Percentiles rank a stretch among this genome's conserved stretches.
phyloP scores from a whole-genome alignment of 108 stramenopile species.

The Cyclotella atomus region DNA sequence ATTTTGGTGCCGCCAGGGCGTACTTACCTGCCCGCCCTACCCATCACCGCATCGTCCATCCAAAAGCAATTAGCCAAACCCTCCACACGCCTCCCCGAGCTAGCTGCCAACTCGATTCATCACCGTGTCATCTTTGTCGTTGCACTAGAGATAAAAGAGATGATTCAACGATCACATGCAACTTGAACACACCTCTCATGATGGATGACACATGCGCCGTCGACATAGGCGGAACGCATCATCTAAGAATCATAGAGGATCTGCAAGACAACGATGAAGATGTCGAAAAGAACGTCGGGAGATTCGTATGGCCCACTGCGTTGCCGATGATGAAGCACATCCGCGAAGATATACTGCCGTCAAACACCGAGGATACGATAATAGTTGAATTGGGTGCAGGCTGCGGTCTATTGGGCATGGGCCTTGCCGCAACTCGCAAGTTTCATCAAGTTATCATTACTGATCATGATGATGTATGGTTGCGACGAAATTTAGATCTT shows the following conservation, averaged over 20 bases:
- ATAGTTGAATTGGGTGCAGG: constrained; percentile 2
- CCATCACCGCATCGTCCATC: no score
- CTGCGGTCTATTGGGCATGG: not conserved
- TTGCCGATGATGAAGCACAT: not conserved
- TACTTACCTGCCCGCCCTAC: no score
- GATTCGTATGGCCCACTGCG: constrained; percentile 1
- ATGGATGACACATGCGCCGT: not conserved
- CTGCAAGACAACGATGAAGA: not conserved
- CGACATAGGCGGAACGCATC: not conserved
- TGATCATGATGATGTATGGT: not conserved
- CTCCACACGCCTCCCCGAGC: no score
- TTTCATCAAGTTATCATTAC: not conserved
- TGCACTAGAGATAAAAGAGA: no score
- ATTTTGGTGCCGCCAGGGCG: no score
- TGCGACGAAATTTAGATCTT: not conserved
- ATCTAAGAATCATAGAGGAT: not conserved
- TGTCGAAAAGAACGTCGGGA: not conserved
- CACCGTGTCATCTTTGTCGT: no score
- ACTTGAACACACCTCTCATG: no score
- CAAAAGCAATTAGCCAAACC: no score
- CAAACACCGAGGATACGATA: not conserved
- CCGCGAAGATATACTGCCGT: not conserved
- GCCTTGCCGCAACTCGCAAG: not conserved
- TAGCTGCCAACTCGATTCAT: no score
- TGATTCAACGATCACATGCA: no score